Evolutionary conservation across 768 basidiomycete genomes (phyloP), one percentile per base, ranked within the genome.

Genomic region (Wakefieldia striispora): DNA sequence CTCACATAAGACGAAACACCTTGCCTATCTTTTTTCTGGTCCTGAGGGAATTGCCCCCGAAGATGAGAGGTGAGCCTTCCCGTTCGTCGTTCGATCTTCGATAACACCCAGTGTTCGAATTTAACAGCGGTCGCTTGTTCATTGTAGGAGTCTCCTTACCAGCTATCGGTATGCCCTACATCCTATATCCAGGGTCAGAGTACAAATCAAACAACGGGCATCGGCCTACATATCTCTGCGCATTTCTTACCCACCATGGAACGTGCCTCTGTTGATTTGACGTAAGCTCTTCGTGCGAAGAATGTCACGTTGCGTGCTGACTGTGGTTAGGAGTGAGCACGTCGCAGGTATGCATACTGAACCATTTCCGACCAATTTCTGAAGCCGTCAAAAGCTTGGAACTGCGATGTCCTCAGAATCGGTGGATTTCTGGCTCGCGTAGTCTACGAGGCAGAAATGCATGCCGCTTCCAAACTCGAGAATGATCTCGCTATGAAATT

Each of bases 231-330:
- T 46, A 68, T 88, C 49, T 75, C 91, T 3, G 84, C 88, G 9
- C 77, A 93, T 6, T 97, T 97, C 64, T 93, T 97, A 43, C 91
- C 93, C 7, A 97, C 95, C 0, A 91, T 97, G 6, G 95, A 98
- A 67, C 80, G 95, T 56, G 93, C 97, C 67, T 85, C 88, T 0
- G 86, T 95, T 47, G 94, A 92, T 69, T 72, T 95, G 29, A 84
- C 91, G 86, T 91, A 62, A 68, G 84, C 27, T 48, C 48, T 16
- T 34, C 21, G 27, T 33, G 23, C 38, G 40, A 21, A 23, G 14
- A 16, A 10, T 41, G 23, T 20, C 36, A 17, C 54, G 6, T 46
- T 43, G 38, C 37, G 31, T 3, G 24, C 37, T 49, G 19, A 59
- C 37, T 21, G 1, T 8, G 49, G 14, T 21, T 43, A 91, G 90